Evolutionary conservation across 2,329 filamentous ascomycete genomes (phyloP), one percentile per base, ranked within the genome.

Genomic region (Microdochium paspali): DNA sequence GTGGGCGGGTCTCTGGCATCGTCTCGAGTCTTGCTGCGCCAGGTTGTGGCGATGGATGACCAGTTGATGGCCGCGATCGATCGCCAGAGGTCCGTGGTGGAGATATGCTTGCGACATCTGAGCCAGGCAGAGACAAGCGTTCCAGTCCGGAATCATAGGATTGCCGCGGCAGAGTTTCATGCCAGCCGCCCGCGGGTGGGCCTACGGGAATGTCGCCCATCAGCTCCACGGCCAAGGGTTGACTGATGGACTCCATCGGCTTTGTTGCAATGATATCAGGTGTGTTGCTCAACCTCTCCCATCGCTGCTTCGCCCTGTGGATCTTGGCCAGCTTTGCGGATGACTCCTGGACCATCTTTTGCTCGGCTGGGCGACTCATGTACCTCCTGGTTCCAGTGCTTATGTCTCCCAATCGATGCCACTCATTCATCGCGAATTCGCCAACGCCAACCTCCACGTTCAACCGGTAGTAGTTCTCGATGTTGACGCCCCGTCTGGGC

Each of bases 361-460:
- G 87, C 49, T 94, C 84, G 1, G 82, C 81, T 10, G 77, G 73
- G 51, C 84, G 84, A 7, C 75, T 71, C 46, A 98, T 77, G 61
- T 97, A 98, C 53, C 85, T 80, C 55, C 87, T 79, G 0, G 93
- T 98, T 61, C 85, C 85, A 13, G 89, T 96, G 69, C 88, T 95
- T 67, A 98, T 97, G 46, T 96, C 91, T 24, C 87, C 85, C n/a
- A 97, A 71, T 3, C 90, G 81, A 58, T 88, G 80, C 93, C 93
- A 98, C 63, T 97, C 93, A 61, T 97, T 98, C 90, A 98, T 97
- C 46, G 87, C 91, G 63, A 96, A 97, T 61, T 97, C 93, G 46
- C 91, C 90, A 3, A 97, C 90, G 1, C 91, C 93, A 15, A 95
- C 84, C 61, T 97, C 90, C 35, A 97, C 93, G 54, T 98, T 98